phyloP scores from a whole-genome alignment of 2,329 filamentous ascomycete species.

The Metarhizium brunneum region DNA sequence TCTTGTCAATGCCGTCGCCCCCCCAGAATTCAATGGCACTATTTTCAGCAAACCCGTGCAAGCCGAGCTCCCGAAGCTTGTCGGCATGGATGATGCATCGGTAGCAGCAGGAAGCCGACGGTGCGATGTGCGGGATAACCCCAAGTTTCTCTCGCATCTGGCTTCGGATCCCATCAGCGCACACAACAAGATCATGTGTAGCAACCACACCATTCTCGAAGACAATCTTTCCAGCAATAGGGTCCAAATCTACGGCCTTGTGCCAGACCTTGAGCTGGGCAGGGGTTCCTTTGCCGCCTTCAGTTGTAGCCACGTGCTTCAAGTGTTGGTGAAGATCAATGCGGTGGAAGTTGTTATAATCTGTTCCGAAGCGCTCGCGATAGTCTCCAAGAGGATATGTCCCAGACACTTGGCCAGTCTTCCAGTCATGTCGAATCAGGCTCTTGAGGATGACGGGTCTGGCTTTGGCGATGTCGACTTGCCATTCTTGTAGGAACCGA shows the following conservation, averaged over 20 bases:
- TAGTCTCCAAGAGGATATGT: constrained; percentile 53
- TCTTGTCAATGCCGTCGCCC: constrained; percentile 51
- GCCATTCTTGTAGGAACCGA: constrained; percentile 54
- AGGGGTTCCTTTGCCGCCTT: constrained; percentile 40
- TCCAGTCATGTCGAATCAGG: constrained; percentile 55
- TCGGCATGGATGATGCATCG: constrained; percentile 50
- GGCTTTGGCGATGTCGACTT: constrained; percentile 47
- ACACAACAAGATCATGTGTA: constrained; percentile 47
- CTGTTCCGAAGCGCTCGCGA: constrained; percentile 48
- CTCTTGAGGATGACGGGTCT: constrained; percentile 50
- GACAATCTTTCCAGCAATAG: constrained; percentile 34
- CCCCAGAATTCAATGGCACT: constrained; percentile 57
- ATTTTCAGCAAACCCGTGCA: constrained; percentile 47
- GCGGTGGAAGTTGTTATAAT: constrained; percentile 57
- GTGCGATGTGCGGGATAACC: constrained; percentile 40
- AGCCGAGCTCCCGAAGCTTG: constrained; percentile 41
- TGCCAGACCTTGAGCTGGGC: constrained; percentile 44
- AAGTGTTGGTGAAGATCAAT: constrained; percentile 54
- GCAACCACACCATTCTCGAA: constrained; percentile 39
- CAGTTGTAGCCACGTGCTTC: constrained; percentile 42
- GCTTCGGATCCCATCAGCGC: constrained; percentile 55
- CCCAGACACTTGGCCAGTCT: constrained; percentile 49
- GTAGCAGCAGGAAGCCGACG: constrained; percentile 47
- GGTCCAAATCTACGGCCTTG: constrained; percentile 38
- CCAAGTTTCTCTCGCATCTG: constrained; percentile 45